Percentiles rank a stretch among this genome's conserved stretches.
Evolutionary conservation across 495 filamentous ascomycete species (phyloP).

Genomic region (Trichoderma virens): DNA sequence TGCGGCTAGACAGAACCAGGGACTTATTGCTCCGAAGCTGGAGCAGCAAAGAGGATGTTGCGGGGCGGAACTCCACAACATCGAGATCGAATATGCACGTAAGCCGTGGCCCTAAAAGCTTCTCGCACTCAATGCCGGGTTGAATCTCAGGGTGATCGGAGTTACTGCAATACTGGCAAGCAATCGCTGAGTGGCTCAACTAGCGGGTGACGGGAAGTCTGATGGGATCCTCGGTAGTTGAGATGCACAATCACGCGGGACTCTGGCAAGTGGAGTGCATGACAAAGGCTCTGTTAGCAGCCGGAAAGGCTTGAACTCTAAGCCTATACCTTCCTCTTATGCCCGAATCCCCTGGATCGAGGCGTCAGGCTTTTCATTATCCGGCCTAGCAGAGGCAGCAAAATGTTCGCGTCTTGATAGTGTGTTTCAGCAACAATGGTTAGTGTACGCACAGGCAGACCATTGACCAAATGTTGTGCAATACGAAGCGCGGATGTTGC

Average conservation of each 20-base stretch:
- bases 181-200: too few species aligned
- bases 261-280: neutral
- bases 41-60: too few species aligned
- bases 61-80: too few species aligned
- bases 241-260: neutral
- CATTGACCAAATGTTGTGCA: neutral
- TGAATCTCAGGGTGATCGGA: too few species aligned
- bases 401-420: neutral
- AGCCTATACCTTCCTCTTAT: neutral
- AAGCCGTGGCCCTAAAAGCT: too few species aligned
- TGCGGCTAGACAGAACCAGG: too few species aligned
- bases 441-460: neutral
- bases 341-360: slow-evolving; percentile 1
- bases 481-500: neutral
- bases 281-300: neutral
- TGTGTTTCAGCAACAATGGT: neutral
- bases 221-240: neutral
- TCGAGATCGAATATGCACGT: too few species aligned
- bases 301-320: neutral
- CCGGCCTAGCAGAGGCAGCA: neutral
- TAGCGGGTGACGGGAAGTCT: too few species aligned
- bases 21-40: too few species aligned
- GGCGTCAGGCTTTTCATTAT: neutral
- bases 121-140: too few species aligned
- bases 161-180: too few species aligned